Percentiles rank a stretch among this genome's conserved stretches.
Evolutionary conservation across 352 stramenopile species (phyloP).

Genomic region (Globisporangium spiculum): DNA sequence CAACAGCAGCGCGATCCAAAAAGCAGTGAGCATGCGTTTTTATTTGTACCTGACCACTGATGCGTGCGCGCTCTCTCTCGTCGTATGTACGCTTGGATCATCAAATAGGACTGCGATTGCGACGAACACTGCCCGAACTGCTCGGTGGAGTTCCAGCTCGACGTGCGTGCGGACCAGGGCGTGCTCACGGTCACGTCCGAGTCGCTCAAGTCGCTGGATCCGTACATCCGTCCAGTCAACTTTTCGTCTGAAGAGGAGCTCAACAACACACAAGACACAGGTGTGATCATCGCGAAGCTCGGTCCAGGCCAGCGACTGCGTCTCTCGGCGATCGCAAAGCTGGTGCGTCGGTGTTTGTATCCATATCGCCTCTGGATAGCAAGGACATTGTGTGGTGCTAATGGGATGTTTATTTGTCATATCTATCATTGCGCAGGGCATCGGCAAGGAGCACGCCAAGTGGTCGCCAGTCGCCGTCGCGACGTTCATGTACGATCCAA

Average conservation of each 20-base stretch:
- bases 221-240: slow-evolving; percentile 84
- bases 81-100: not conserved
- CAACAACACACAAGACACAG: slow-evolving; percentile 94
- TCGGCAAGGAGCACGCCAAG: slow-evolving; percentile 97
- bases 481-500: slow-evolving; percentile 92
- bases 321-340: slow-evolving; percentile 93
- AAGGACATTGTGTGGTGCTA: not conserved
- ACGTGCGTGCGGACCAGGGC: slow-evolving; percentile 83
- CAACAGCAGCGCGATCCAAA: not conserved
- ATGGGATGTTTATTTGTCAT: not conserved
- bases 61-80: not conserved
- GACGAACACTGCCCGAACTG: slow-evolving; percentile 97
- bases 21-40: not conserved
- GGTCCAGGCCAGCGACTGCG: slow-evolving; percentile 93
- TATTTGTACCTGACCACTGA: not conserved
- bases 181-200: slow-evolving; percentile 77
- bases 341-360: slow-evolving; percentile 29
- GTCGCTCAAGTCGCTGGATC: slow-evolving; percentile 76
- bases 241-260: slow-evolving; percentile 87
- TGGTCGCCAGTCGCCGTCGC: slow-evolving; percentile 95
- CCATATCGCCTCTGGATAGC: not conserved
- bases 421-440: slow-evolving; percentile 58
- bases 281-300: slow-evolving; percentile 97
- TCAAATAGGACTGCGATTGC: slow-evolving; percentile 79
- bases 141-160: slow-evolving; percentile 95